Evolutionary conservation across 164 flowering plant species (phyloP), one percentile per base, ranked within the genome.

Genomic region (Vitis amurensis): DNA sequence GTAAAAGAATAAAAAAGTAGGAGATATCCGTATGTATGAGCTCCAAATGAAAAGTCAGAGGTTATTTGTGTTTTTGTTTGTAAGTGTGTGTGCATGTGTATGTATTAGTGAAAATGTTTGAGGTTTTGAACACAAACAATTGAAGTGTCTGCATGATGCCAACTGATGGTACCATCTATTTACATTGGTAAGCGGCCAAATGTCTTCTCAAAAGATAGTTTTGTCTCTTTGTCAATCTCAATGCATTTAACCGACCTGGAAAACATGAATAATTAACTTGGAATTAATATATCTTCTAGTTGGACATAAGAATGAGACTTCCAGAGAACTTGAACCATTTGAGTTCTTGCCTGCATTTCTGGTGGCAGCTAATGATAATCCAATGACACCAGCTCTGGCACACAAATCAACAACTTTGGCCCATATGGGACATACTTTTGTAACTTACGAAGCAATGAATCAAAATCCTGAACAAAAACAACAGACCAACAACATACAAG

Each of bases 301-400:
- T 64, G 0, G 11, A 49, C n/a, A 63, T 31, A 58, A 64, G 97
- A 92, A 16, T 78, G 68, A 69, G 92, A 85, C 83, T 98, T 93
- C 79, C 9, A 66, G 67, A 72, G 11, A 73, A 12, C 23, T 19
- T 19, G 23, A 19, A 19, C 23, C 23, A 19, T 19, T 1, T 1
- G n/a, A 16, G 50, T 52, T 76, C 87, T 77, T 81, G 78, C 99
- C 97, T 89, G 93, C 99, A 93, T 74, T 91, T 90, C 90, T 86
- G 3, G 85, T 67, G 57, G 79, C 84, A 66, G 94, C 97, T 77
- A 95, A 78, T 63, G 99, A 95, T 70, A 93, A 70, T 64, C 99
- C 98, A 79, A 95, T 95, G 7, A 84, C 89, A 68, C 99, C 98
- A 82, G 96, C 92, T 78, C 98, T 98, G 55, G 97, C 99, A 81